phyloP scores from a whole-genome alignment of 176 grass and related monocot genomes.

The Cenchrus purpureus region DNA sequence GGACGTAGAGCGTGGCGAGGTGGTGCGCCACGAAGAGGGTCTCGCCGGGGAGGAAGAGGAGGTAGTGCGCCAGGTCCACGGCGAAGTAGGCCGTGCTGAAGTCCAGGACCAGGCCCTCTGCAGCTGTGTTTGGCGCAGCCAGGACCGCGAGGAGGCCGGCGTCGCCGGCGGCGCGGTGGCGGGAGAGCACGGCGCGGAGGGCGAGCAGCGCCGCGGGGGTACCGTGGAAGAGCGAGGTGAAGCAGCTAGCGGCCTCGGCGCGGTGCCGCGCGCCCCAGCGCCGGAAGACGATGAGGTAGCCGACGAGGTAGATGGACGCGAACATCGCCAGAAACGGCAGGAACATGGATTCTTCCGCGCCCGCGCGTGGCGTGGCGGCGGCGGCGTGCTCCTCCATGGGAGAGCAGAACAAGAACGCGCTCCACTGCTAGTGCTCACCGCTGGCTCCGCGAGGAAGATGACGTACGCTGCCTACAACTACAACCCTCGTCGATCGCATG shows the following conservation, averaged over 20 bases:
- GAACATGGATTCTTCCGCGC: conserved; percentile 37
- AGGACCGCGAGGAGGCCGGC: conserved; percentile 27
- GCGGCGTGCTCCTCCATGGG: conserved; percentile 19
- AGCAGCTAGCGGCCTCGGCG: conserved; percentile 76
- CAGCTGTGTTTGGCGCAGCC: conserved; percentile 51
- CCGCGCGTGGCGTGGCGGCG: not conserved
- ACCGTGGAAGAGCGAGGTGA: conserved; percentile 87
- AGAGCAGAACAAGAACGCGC: not conserved
- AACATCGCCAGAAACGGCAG: conserved; percentile 66
- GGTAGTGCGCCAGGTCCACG: conserved; percentile 78
- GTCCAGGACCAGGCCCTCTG: conserved; percentile 65
- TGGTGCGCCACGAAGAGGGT: conserved; percentile 82
- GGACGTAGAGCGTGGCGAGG: conserved; percentile 76
- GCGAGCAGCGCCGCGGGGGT: conserved; percentile 64
- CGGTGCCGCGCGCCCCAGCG: conserved; percentile 55
- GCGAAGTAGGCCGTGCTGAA: conserved; percentile 81
- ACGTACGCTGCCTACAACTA: not conserved
- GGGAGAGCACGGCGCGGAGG: conserved; percentile 45
- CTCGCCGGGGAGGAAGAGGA: conserved; percentile 58
- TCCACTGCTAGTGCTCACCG: not conserved
- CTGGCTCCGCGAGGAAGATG: not conserved
- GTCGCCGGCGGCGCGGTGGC: conserved; percentile 25
- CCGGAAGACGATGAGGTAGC: conserved; percentile 66
- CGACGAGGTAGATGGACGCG: conserved; percentile 55
- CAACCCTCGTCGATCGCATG: not conserved